phyloP scores from a whole-genome alignment of 1,284 basidiomycete genomes.

The Heterobasidion occidentale region DNA sequence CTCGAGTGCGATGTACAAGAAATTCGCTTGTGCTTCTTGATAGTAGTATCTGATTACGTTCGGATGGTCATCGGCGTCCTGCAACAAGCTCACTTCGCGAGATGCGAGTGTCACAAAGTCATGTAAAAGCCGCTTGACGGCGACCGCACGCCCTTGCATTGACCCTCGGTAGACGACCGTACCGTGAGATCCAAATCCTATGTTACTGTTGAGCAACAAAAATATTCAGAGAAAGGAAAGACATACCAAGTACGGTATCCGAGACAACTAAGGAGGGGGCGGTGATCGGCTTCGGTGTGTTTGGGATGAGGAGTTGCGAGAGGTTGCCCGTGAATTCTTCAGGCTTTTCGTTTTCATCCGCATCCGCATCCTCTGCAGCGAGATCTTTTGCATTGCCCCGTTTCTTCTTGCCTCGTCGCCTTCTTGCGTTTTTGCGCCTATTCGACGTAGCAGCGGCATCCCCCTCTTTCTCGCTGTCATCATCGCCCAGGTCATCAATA shows the following conservation, averaged over 20 bases:
- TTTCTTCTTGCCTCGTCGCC: constrained; percentile 41
- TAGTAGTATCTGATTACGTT: constrained; percentile 99
- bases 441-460: constrained; percentile 37
- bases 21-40: constrained; percentile 89
- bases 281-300: constrained; percentile 20
- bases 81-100: constrained; percentile 90
- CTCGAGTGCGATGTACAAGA: constrained; percentile 96
- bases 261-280: constrained; percentile 54
- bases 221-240: not conserved
- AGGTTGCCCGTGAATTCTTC: constrained; percentile 4
- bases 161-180: constrained; percentile 93
- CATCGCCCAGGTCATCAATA: constrained; percentile 31
- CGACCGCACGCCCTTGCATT: constrained; percentile 92
- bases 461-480: constrained; percentile 56
- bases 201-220: not conserved
- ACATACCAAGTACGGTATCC: constrained; percentile 71
- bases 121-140: constrained; percentile 91
- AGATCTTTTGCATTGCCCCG: constrained; percentile 20
- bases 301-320: constrained; percentile 16
- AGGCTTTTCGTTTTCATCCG: not conserved
- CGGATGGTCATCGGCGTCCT: constrained; percentile 96
- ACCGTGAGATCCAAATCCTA: constrained; percentile 94
- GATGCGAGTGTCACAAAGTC: constrained; percentile 95
- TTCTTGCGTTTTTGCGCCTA: constrained; percentile 28
- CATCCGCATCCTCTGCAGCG: constrained; percentile 14